These are phyloP conservation scores for Iberis amara DNA, from an alignment of 441 rosid genomes.

Conservation along the genomic window DNA sequence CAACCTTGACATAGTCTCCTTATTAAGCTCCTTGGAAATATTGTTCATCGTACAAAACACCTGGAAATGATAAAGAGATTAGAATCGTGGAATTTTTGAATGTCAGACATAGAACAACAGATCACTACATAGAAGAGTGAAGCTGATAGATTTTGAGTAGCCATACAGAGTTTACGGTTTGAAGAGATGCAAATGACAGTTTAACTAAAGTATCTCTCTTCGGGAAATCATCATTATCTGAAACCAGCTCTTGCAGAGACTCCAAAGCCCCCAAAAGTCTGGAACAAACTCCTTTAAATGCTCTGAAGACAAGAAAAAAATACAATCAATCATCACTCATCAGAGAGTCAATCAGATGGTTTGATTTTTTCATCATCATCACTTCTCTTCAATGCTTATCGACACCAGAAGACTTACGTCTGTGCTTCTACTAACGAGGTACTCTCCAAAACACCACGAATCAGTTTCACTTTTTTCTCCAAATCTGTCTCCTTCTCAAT, in stretches of 20 bases:
- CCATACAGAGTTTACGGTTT: conserved; percentile 56
- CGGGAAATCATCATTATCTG: conserved; percentile 33
- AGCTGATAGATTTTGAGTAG: background rate
- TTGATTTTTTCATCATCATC: conserved; percentile 23
- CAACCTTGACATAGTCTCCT: conserved; percentile 54
- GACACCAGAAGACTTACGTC: conserved; percentile 54
- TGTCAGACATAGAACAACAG: background rate
- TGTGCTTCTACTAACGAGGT: conserved; percentile 46
- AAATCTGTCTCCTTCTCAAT: conserved; percentile 36
- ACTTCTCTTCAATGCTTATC: conserved; percentile 3
- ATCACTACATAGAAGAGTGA: background rate
- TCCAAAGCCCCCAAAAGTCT: conserved; percentile 54
- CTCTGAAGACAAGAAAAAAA: conserved; percentile 39
- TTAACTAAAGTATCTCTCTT: conserved; percentile 45
- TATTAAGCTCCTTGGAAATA: conserved; percentile 49
- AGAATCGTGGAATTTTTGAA: conserved; percentile 2
- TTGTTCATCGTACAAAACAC: conserved; percentile 53
- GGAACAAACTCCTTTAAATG: conserved; percentile 56
- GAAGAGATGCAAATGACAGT: conserved; percentile 48
- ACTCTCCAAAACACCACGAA: conserved; percentile 54
- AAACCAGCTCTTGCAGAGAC: conserved; percentile 46
- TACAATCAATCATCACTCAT: conserved; percentile 11
- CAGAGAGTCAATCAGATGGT: conserved; percentile 1
- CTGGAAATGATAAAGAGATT: conserved; percentile 41
- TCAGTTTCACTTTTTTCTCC: conserved; percentile 35